Evolutionary conservation across 148 eudicot species (phyloP).

Genomic region (Rhododendron mucronatum): DNA sequence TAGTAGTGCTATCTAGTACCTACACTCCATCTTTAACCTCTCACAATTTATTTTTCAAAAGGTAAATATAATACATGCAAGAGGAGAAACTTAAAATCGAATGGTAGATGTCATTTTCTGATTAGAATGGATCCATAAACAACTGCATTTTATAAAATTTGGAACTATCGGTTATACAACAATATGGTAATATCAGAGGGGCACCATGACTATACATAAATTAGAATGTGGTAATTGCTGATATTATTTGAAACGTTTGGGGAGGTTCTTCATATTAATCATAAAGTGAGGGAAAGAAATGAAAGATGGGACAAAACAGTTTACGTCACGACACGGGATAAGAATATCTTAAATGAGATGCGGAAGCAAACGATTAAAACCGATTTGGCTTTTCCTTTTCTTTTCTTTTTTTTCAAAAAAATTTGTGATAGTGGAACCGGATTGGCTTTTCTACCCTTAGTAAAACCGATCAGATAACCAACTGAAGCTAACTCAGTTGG

Average conservation of each 20-base stretch:
- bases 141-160: background rate
- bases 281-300: background rate
- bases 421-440: background rate
- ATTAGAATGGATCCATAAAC: background rate
- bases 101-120: background rate
- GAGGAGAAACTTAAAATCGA: background rate
- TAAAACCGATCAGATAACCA: background rate
- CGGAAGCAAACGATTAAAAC: constrained; percentile 15
- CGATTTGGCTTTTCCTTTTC: background rate
- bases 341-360: constrained; percentile 25
- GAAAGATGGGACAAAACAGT: background rate
- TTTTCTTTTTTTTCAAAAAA: background rate
- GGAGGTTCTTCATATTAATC: background rate
- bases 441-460: background rate
- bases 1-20: background rate
- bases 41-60: background rate
- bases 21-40: background rate
- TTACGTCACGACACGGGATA: constrained; percentile 13
- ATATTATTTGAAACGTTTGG: background rate
- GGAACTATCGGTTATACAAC: background rate
- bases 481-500: no score
- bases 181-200: background rate
- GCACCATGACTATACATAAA: background rate
- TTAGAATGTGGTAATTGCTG: background rate
- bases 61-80: background rate